Evolutionary conservation across 192 early-diverging fungal genomes (phyloP).

Genomic region (Phlyctochytrium bullatum): DNA sequence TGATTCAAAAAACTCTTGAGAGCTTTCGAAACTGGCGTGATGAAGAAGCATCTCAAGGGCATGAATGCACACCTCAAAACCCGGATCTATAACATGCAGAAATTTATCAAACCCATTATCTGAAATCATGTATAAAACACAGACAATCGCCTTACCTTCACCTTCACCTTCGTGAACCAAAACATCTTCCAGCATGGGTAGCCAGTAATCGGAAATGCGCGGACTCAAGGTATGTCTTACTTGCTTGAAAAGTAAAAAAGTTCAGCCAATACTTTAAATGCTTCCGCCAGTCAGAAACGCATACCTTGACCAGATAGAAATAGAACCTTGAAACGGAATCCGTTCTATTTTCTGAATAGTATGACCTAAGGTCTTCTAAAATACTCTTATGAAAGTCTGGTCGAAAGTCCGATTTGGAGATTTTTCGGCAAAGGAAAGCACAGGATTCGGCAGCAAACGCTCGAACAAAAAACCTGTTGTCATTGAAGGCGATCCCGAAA

Average conservation of each 20-base stretch:
- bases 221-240: slow-evolving; percentile 60
- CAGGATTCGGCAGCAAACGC: slow-evolving; percentile 90
- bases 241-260: slow-evolving; percentile 28
- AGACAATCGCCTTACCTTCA: no score
- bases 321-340: slow-evolving; percentile 80
- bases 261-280: no score
- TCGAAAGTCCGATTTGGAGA: no score
- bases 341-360: background rate
- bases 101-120: no score
- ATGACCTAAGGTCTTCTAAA: background rate
- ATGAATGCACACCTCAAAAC: background rate
- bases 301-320: slow-evolving; percentile 76
- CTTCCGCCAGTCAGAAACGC: background rate
- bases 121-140: no score
- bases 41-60: background rate
- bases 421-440: slow-evolving; percentile 84
- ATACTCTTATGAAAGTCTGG: no score
- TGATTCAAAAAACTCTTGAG: background rate
- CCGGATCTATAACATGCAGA: background rate
- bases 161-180: no score
- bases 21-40: slow-evolving; percentile 26
- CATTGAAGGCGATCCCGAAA: slow-evolving; percentile 70
- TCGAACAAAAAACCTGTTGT: slow-evolving; percentile 73
- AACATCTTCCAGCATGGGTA: no score
- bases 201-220: no score